Evolutionary conservation across 345 rosid genomes (phyloP).

Genomic region (Xanthoceras sorbifolium): DNA sequence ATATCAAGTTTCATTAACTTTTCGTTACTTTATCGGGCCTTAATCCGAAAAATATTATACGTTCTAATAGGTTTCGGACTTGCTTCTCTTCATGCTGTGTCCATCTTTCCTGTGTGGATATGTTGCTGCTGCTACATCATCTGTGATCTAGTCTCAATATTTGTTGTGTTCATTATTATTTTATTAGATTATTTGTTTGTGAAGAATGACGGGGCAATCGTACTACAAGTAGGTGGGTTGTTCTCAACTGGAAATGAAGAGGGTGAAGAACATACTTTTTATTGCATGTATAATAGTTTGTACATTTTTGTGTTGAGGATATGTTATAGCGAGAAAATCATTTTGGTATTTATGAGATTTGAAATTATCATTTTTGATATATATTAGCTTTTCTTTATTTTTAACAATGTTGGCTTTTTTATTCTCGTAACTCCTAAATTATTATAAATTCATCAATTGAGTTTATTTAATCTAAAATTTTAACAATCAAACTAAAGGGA

Average conservation of each 20-base stretch:
- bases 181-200: constrained; percentile 4
- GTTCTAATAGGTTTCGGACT: constrained; percentile 7
- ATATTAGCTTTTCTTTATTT: too few relatives aligned
- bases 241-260: neutral
- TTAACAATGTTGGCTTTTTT: too few relatives aligned
- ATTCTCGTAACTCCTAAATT: too few relatives aligned
- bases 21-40: neutral
- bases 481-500: too few relatives aligned
- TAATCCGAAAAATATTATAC: neutral
- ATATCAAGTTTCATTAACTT: neutral
- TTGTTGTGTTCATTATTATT: constrained; percentile 11
- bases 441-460: too few relatives aligned
- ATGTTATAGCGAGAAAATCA: too few relatives aligned
- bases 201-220: neutral
- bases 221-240: neutral
- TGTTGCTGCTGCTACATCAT: neutral
- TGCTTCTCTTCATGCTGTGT: neutral
- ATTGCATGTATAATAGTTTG: neutral
- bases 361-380: too few relatives aligned
- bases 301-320: neutral
- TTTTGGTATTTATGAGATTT: too few relatives aligned
- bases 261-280: neutral
- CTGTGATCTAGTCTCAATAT: neutral
- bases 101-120: neutral
- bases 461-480: too few relatives aligned